Percentiles rank a stretch among this genome's conserved stretches.
phyloP scores from a whole-genome alignment of 2,329 filamentous ascomycete species.

The Aspergillus costaricaensis region DNA sequence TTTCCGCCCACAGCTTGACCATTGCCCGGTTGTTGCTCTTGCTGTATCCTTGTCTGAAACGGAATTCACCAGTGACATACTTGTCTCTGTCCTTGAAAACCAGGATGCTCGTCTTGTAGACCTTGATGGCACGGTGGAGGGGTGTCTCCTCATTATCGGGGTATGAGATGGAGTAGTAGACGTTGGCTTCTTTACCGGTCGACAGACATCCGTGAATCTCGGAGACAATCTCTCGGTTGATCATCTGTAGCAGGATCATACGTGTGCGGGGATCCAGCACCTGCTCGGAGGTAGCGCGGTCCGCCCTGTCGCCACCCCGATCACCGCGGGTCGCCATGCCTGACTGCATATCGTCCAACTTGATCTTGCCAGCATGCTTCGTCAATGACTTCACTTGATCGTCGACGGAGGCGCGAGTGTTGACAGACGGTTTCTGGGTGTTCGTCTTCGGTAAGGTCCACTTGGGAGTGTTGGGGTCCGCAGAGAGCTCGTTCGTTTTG shows the following conservation, averaged over 20 bases:
- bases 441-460: slow-evolving; percentile 70
- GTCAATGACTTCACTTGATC: slow-evolving; percentile 85
- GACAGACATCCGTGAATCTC: slow-evolving; percentile 95
- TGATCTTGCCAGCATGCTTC: slow-evolving; percentile 82
- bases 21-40: slow-evolving; percentile 94
- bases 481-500: slow-evolving; percentile 59
- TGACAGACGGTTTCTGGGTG: slow-evolving; percentile 74
- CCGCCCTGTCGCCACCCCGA: slow-evolving; percentile 70
- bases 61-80: slow-evolving; percentile 91
- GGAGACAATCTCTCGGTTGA: slow-evolving; percentile 84
- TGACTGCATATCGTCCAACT: slow-evolving; percentile 65
- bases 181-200: slow-evolving; percentile 97
- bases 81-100: slow-evolving; percentile 97
- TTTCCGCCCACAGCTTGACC: slow-evolving; percentile 99
- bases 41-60: slow-evolving; percentile 87
- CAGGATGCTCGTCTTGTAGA: slow-evolving; percentile 97
- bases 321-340: slow-evolving; percentile 54
- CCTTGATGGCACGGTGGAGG: slow-evolving; percentile 86
- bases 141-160: slow-evolving; percentile 52
- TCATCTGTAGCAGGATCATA: slow-evolving; percentile 94
- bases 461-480: slow-evolving; percentile 53
- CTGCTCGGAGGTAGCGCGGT: slow-evolving; percentile 91
- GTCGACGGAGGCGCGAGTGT: slow-evolving; percentile 77
- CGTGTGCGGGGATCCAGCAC: slow-evolving; percentile 91
- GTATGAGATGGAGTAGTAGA: slow-evolving; percentile 81